Percentiles rank a stretch among this genome's conserved stretches.
These are phyloP conservation scores for Pseudogymnoascus sp. DNA, from an alignment of 2,329 filamentous ascomycete genomes.

Conservation along the genomic window DNA sequence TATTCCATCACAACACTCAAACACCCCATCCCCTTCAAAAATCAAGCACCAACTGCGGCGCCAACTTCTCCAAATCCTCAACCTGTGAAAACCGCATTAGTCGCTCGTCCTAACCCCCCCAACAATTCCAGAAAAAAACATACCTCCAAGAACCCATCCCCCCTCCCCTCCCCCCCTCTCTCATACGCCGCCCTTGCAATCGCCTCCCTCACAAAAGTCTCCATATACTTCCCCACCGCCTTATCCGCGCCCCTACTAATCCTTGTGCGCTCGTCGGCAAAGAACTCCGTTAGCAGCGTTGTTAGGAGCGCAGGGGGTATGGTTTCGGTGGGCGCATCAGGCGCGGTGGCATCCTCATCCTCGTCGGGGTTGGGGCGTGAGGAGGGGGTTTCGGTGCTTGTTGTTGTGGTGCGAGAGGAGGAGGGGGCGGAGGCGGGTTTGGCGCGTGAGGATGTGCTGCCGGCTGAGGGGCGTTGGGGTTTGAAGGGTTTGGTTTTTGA, in stretches of 20 bases:
- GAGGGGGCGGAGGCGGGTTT: neutral
- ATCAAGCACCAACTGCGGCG: constrained; percentile 78
- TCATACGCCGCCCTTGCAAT: constrained; percentile 72
- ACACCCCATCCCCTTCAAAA: constrained; percentile 48
- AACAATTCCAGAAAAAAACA: constrained; percentile 25
- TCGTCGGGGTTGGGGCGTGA: neutral
- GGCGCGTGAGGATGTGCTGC: neutral
- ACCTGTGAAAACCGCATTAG: constrained; percentile 43
- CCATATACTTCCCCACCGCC: constrained; percentile 76
- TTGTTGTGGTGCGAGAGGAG: neutral
- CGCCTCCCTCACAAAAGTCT: constrained; percentile 84
- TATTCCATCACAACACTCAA: neutral
- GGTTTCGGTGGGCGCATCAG: constrained; percentile 19
- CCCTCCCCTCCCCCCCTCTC: constrained; percentile 37
- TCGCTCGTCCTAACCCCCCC: neutral
- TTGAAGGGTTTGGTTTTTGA: constrained; percentile 11
- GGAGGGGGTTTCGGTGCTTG: neutral
- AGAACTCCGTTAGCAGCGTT: constrained; percentile 71
- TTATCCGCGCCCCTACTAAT: constrained; percentile 72
- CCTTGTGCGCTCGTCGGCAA: constrained; percentile 61
- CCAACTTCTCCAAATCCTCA: constrained; percentile 83
- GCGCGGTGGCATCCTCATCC: neutral
- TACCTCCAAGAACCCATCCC: constrained; percentile 67
- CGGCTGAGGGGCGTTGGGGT: neutral
- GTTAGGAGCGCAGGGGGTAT: constrained; percentile 72